phyloP scores from a whole-genome alignment of 2,329 filamentous ascomycete species.

The Nemania sp. region DNA sequence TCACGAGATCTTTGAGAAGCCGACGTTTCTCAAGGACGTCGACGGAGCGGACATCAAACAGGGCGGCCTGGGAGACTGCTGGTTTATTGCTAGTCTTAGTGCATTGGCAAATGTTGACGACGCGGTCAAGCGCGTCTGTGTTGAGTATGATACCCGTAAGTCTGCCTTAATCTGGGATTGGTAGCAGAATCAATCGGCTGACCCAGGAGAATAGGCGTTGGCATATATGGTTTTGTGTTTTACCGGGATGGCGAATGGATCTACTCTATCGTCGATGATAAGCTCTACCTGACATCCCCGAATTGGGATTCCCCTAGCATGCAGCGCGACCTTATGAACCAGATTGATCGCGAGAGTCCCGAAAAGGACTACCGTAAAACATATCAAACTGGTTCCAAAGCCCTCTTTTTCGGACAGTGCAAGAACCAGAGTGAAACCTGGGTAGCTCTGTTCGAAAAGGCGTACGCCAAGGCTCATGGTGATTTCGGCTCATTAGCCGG shows the following conservation, averaged over 20 bases:
- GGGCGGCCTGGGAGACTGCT: conserved; percentile 78
- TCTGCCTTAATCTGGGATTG: conserved; percentile 6
- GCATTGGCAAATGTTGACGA: conserved; percentile 74
- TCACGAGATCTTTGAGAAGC: conserved; percentile 75
- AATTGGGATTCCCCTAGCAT: conserved; percentile 79
- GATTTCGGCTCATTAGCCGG: conserved; percentile 73
- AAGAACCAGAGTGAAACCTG: conserved; percentile 79
- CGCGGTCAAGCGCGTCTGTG: conserved; percentile 72
- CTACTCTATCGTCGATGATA: conserved; percentile 88
- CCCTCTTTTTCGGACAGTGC: conserved; percentile 78
- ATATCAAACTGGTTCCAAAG: conserved; percentile 75
- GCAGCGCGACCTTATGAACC: conserved; percentile 73
- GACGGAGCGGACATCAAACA: conserved; percentile 77
- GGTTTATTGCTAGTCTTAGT: conserved; percentile 78
- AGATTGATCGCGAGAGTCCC: conserved; percentile 73
- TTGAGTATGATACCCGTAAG: conserved; percentile 68
- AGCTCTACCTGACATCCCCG: conserved; percentile 80
- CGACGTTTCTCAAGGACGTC: conserved; percentile 67
- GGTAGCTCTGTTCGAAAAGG: conserved; percentile 79
- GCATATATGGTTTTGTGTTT: conserved; percentile 90
- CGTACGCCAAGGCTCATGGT: conserved; percentile 82
- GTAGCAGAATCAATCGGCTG: conserved; percentile 29
- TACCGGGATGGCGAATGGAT: conserved; percentile 90
- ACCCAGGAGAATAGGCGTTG: conserved; percentile 58
- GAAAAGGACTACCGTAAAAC: conserved; percentile 71